Conservation (phyloP, 1,284 basidiomycete species). For the Pyrrhoderma lamaoense region DNA sequence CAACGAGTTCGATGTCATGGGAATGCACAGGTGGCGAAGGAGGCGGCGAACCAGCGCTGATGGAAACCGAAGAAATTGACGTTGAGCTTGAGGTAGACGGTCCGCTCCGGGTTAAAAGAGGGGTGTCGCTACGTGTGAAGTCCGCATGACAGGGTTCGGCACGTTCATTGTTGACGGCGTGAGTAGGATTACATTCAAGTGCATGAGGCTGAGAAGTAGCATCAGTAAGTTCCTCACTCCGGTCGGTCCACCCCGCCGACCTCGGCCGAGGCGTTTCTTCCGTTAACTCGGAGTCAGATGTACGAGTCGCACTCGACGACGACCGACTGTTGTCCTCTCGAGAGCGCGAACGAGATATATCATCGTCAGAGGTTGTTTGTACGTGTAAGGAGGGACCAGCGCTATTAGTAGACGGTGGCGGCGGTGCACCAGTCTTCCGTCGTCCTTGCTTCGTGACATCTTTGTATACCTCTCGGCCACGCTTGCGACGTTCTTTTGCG, state of each 20-base stretch:
- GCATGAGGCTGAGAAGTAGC: no score
- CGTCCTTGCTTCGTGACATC: constrained; percentile 14
- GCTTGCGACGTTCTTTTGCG: constrained; percentile 16
- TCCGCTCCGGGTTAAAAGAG: constrained; percentile 6
- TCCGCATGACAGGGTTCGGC: no score
- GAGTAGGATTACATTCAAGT: no score
- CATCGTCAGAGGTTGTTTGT: constrained; percentile 2
- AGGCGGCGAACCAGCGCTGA: constrained; percentile 1
- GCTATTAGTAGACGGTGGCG: neutral
- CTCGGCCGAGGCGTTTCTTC: constrained; percentile 14
- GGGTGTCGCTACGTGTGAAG: neutral
- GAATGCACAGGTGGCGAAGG: neutral
- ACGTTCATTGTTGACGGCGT: no score
- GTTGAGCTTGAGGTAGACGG: constrained; percentile 5
- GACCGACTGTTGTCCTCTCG: constrained; percentile 6
- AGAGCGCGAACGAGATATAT: constrained; percentile 10
- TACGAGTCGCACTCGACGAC: constrained; percentile 1
- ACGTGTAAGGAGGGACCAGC: neutral
- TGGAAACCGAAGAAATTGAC: neutral
- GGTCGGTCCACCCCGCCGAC: neutral
- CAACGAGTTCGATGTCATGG: neutral
- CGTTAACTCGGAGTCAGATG: constrained; percentile 12
- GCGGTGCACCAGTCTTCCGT: constrained; percentile 3
- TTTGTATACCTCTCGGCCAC: constrained; percentile 17
- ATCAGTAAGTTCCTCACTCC: no score